These are phyloP conservation scores for Hymenoscyphus linearis DNA, from an alignment of 2,329 filamentous ascomycete species.

Conservation along the genomic window DNA sequence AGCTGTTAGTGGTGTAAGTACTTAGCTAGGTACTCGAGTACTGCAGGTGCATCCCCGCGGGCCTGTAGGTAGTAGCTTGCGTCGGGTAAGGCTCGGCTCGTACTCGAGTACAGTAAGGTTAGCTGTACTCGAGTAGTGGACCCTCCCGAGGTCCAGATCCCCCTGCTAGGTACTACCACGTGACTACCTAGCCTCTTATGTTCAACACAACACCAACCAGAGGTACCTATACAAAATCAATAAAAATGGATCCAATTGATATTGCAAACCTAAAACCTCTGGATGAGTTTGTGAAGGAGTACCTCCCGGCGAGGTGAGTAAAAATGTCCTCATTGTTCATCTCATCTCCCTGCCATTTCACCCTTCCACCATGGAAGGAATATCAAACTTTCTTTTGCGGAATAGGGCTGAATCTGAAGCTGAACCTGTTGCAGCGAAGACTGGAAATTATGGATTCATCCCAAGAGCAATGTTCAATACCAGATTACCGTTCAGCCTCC, in stretches of 20 bases:
- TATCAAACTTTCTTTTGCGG: too few species aligned
- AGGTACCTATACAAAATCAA: neutral
- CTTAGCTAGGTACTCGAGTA: too few species aligned
- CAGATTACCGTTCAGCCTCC: conserved; percentile 40
- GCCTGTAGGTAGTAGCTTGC: too few species aligned
- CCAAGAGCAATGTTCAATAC: conserved; percentile 38
- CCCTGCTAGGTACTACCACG: too few species aligned
- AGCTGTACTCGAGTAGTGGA: too few species aligned
- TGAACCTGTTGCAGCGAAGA: conserved; percentile 2
- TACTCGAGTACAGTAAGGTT: too few species aligned
- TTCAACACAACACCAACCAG: neutral
- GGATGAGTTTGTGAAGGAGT: conserved; percentile 43
- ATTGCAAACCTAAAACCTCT: conserved; percentile 43
- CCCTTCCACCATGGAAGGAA: too few species aligned
- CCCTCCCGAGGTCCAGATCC: too few species aligned
- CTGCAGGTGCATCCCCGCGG: too few species aligned
- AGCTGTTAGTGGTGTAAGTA: neutral
- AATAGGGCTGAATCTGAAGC: neutral
- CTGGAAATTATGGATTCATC: conserved; percentile 45
- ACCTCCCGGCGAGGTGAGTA: conserved; percentile 44
- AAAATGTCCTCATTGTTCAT: neutral
- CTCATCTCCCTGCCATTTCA: too few species aligned
- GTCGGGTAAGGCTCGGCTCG: too few species aligned
- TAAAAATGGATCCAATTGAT: conserved; percentile 36
- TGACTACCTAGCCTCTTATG: too few species aligned